phyloP scores from a whole-genome alignment of 2,329 filamentous ascomycete genomes.

The Curvularia spicifera region DNA sequence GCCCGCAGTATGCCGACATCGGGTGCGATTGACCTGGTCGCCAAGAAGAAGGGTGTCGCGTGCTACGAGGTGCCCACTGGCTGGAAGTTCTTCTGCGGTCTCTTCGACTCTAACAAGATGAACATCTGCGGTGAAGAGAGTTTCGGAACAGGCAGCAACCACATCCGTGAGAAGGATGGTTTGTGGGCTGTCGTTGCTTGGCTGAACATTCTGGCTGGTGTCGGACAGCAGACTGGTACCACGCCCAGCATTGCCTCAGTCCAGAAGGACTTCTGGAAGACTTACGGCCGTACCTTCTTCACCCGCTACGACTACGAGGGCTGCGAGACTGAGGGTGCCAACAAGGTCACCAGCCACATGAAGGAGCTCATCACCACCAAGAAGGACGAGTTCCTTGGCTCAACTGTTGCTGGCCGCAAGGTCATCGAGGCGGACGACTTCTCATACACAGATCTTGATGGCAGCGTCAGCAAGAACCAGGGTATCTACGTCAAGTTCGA shows the following conservation, averaged over 20 bases:
- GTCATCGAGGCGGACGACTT: conserved; percentile 93
- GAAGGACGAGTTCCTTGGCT: conserved; percentile 79
- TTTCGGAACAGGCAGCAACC: conserved; percentile 97
- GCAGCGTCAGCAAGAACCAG: conserved; percentile 93
- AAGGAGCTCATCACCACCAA: conserved; percentile 74
- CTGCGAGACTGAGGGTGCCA: conserved; percentile 87
- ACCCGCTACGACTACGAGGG: conserved; percentile 98
- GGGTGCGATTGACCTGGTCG: conserved; percentile 92
- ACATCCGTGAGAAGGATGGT: conserved; percentile 98
- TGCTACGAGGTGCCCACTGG: conserved; percentile 97
- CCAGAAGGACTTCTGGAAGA: conserved; percentile 95
- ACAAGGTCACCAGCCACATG: conserved; percentile 85
- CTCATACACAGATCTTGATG: conserved; percentile 97
- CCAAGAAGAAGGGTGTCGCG: conserved; percentile 88
- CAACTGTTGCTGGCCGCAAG: conserved; percentile 79
- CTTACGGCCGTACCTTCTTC: conserved; percentile 97
- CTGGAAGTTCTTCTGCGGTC: conserved; percentile 99
- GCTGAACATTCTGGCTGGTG: conserved; percentile 97
- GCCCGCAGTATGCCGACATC: conserved; percentile 98
- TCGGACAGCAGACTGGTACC: conserved; percentile 80
- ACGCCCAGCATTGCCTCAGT: conserved; percentile 94
- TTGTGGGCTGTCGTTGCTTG: conserved; percentile 97
- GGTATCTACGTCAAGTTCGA: conserved; percentile 94
- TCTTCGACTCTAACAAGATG: conserved; percentile 98
- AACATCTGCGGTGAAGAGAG: conserved; percentile 99